phyloP scores from a whole-genome alignment of 140 eudicot genomes.

The Flaveria floridana region DNA sequence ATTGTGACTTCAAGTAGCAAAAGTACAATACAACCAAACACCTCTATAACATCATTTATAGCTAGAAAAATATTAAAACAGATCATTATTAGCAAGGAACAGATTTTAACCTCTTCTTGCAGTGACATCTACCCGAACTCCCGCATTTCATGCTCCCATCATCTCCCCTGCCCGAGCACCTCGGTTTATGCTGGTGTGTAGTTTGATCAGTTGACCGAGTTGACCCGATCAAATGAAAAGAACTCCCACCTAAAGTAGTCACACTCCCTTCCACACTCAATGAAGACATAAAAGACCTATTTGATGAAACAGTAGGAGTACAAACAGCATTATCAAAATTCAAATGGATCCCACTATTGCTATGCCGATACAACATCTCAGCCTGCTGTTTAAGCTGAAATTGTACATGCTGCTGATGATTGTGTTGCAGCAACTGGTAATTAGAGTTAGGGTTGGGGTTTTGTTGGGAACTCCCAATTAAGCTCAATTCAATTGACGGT shows the following conservation, averaged over 20 bases:
- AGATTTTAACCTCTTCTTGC: conserved; percentile 66
- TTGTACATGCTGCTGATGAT: conserved; percentile 53
- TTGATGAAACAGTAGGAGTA: conserved; percentile 82
- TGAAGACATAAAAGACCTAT: conserved; percentile 79
- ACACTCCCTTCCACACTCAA: conserved; percentile 91
- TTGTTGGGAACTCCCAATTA: conserved; percentile 47
- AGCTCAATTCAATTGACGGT: conserved; percentile 45
- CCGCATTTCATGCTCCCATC: conserved; percentile 84
- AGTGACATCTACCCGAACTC: conserved; percentile 37
- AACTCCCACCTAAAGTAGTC: conserved; percentile 68
- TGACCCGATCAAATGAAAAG: conserved; percentile 56
- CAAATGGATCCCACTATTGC: conserved; percentile 78
- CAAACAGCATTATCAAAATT: conserved; percentile 70
- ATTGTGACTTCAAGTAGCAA: background rate
- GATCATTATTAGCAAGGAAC: background rate
- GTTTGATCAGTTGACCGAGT: conserved; percentile 64
- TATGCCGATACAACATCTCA: conserved; percentile 59
- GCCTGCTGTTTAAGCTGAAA: conserved; percentile 61
- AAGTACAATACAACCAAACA: background rate
- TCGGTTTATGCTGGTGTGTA: conserved; percentile 48
- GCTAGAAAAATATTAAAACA: background rate
- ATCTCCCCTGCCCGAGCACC: conserved; percentile 72
- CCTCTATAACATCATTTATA: too few species aligned
- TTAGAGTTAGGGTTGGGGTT: conserved; percentile 25
- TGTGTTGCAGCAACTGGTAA: conserved; percentile 54